phyloP scores from a whole-genome alignment of 306 rosid species.

The Ziziphus jujuba region DNA sequence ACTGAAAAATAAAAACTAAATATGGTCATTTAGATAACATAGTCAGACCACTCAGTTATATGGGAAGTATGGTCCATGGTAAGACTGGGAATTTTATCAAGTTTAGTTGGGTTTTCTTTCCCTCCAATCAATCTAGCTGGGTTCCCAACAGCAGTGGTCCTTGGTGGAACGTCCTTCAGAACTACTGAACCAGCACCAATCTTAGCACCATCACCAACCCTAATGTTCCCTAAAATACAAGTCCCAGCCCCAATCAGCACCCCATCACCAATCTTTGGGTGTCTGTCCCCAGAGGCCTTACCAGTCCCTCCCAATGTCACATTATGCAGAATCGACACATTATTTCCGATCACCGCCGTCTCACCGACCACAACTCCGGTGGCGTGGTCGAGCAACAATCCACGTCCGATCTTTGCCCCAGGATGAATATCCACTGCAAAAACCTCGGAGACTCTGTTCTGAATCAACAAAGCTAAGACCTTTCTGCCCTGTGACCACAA shows the following conservation, averaged over 20 bases:
- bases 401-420: conserved; percentile 74
- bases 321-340: conserved; percentile 85
- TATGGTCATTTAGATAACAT: conserved; percentile 46
- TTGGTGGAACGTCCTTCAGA: conserved; percentile 80
- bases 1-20: background rate
- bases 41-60: conserved; percentile 69
- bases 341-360: conserved; percentile 83
- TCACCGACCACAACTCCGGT: conserved; percentile 91
- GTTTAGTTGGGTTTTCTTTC: conserved; percentile 65
- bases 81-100: conserved; percentile 72
- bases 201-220: conserved; percentile 77
- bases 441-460: conserved; percentile 76
- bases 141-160: conserved; percentile 89
- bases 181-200: conserved; percentile 94
- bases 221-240: conserved; percentile 79
- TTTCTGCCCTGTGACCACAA: conserved; percentile 63
- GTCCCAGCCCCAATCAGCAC: conserved; percentile 92
- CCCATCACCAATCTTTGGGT: conserved; percentile 92
- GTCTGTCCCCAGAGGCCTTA: conserved; percentile 71
- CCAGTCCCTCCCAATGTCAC: conserved; percentile 98
- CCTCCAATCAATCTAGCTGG: conserved; percentile 89
- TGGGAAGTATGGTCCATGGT: conserved; percentile 88
- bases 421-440: conserved; percentile 89
- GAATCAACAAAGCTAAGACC: conserved; percentile 62
- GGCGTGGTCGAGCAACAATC: conserved; percentile 82